These are phyloP conservation scores for Carex cristatella DNA, from an alignment of 176 grass and related monocot genomes.

Conservation along the genomic window DNA sequence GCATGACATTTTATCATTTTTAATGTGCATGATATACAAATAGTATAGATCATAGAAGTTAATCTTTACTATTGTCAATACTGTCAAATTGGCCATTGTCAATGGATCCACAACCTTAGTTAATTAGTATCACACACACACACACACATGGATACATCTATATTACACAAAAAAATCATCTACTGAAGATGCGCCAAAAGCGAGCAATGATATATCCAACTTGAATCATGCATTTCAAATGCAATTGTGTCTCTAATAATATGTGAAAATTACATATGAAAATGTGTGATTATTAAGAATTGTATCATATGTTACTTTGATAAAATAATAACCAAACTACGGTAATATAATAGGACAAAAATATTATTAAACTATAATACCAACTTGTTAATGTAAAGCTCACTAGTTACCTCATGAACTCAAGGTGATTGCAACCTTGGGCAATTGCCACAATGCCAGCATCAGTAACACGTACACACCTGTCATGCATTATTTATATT, in stretches of 20 bases:
- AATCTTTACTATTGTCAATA: neutral
- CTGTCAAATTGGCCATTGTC: neutral
- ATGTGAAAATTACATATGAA: slow-evolving; percentile 1
- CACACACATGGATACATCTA: neutral
- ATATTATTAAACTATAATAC: neutral
- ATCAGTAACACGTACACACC: slow-evolving; percentile 86
- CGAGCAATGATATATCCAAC: neutral
- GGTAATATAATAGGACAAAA: neutral
- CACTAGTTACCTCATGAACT: slow-evolving; percentile 61
- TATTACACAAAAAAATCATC: neutral
- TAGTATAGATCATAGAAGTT: neutral
- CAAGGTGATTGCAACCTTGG: slow-evolving; percentile 54
- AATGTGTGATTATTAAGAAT: neutral
- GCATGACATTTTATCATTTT: neutral
- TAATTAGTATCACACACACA: neutral
- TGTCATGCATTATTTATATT: slow-evolving; percentile 24
- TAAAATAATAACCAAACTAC: neutral
- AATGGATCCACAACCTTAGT: neutral
- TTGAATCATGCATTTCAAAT: neutral
- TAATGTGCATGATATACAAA: neutral
- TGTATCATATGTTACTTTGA: neutral
- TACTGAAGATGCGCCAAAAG: neutral
- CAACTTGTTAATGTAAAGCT: neutral
- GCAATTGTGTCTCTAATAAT: neutral
- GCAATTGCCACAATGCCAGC: slow-evolving; percentile 61